Conservation (phyloP, 2,329 filamentous ascomycete genomes). For the Penicillium sp. region DNA sequence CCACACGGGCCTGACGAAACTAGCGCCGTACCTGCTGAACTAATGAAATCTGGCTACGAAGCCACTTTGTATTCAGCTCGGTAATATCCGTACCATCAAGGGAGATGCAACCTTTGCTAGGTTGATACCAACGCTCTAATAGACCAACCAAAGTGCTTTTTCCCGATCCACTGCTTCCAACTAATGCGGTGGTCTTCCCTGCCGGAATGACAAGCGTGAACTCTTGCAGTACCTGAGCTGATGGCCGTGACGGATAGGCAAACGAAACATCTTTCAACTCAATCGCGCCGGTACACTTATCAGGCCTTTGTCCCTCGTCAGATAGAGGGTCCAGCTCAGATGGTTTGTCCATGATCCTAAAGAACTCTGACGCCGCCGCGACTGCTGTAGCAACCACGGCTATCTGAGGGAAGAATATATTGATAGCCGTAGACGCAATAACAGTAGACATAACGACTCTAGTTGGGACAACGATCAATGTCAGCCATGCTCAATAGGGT, state of each 20-base stretch:
- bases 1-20: not conserved
- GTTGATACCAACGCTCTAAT: slow-evolving; percentile 92
- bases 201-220: slow-evolving; percentile 80
- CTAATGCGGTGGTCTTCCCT: slow-evolving; percentile 89
- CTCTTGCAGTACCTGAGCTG: slow-evolving; percentile 84
- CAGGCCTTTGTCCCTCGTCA: slow-evolving; percentile 72
- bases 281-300: slow-evolving; percentile 74
- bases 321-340: slow-evolving; percentile 82
- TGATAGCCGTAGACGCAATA: slow-evolving; percentile 42
- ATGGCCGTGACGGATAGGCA: slow-evolving; percentile 91
- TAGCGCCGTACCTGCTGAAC: slow-evolving; percentile 52
- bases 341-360: slow-evolving; percentile 85
- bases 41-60: slow-evolving; percentile 87
- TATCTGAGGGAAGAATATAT: slow-evolving; percentile 42
- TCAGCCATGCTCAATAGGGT: slow-evolving; percentile 9
- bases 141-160: slow-evolving; percentile 94
- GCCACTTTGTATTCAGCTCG: slow-evolving; percentile 83
- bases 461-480: not conserved
- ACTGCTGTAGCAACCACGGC: slow-evolving; percentile 46
- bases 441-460: slow-evolving; percentile 32
- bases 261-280: slow-evolving; percentile 83
- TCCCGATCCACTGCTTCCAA: slow-evolving; percentile 91
- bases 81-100: slow-evolving; percentile 84
- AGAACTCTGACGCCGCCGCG: slow-evolving; percentile 43
- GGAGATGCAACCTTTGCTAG: slow-evolving; percentile 77